phyloP scores from a whole-genome alignment of 306 rosid genomes.

The Cotoneaster glaucophyllus region DNA sequence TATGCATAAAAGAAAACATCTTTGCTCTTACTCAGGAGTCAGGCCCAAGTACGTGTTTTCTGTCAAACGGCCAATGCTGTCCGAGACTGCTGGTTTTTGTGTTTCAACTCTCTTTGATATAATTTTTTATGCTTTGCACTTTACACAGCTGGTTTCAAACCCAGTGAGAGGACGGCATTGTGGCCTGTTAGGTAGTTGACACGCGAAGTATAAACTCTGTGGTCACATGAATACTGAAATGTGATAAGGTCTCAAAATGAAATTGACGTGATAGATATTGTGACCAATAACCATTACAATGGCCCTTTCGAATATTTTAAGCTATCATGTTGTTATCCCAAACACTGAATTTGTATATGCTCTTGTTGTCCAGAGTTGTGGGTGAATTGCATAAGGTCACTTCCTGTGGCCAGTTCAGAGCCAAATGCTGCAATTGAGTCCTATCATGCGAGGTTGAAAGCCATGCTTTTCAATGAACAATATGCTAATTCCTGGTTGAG shows the following conservation, averaged over 20 bases:
- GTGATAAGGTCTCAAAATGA: background rate
- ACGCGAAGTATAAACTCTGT: background rate
- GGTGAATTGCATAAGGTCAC: slow-evolving; percentile 52
- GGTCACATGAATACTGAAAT: background rate
- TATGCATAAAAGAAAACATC: background rate
- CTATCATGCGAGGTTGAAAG: slow-evolving; percentile 62
- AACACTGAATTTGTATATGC: slow-evolving; percentile 16
- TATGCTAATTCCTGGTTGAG: slow-evolving; percentile 45
- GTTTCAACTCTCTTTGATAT: background rate
- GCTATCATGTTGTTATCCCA: slow-evolving; percentile 1
- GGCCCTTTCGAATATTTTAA: slow-evolving; percentile 1
- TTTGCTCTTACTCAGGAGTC: background rate
- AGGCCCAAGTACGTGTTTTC: background rate
- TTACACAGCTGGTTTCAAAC: background rate
- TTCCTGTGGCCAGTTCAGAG: slow-evolving; percentile 56
- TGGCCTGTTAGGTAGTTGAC: background rate
- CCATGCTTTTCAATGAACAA: slow-evolving; percentile 47
- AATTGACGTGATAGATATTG: background rate
- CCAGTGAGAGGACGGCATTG: background rate
- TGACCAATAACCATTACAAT: background rate
- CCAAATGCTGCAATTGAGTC: slow-evolving; percentile 62
- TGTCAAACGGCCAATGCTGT: background rate
- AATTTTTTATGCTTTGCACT: background rate
- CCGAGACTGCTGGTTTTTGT: background rate
- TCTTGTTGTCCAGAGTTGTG: slow-evolving; percentile 49